A percentile compares a stretch with the other conserved stretches of the same genome.
phyloP scores from a whole-genome alignment of 2,329 filamentous ascomycete genomes.

The Hypocreales sp. region DNA sequence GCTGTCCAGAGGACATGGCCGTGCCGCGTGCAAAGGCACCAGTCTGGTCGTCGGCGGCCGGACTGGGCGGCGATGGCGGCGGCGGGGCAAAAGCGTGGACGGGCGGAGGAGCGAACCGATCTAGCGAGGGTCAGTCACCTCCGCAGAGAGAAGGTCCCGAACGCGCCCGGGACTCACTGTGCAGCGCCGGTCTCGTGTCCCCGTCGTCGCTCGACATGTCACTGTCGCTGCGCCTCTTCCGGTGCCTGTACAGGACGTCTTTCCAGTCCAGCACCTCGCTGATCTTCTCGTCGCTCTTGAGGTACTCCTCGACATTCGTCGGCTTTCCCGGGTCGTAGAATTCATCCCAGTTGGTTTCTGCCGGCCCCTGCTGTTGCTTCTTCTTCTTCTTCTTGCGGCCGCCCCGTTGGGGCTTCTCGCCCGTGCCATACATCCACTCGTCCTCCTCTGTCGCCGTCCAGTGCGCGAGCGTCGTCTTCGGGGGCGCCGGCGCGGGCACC shows the following conservation, averaged over 20 bases:
- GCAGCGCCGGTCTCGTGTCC: constrained; percentile 10
- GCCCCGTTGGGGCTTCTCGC: constrained; percentile 56
- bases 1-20: constrained; percentile 33
- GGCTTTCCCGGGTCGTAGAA: constrained; percentile 75
- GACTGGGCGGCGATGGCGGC: constrained; percentile 29
- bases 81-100: constrained; percentile 35
- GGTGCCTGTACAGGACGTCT: constrained; percentile 59
- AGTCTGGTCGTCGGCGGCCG: constrained; percentile 39
- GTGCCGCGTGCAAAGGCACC: constrained; percentile 51
- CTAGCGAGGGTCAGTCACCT: no score
- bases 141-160: no score
- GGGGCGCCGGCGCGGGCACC: constrained; percentile 13
- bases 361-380: constrained; percentile 39
- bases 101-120: constrained; percentile 1
- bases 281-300: constrained; percentile 70
- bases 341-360: constrained; percentile 75
- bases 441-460: constrained; percentile 70
- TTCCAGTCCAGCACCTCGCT: constrained; percentile 77
- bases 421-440: constrained; percentile 53
- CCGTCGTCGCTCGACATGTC: constrained; percentile 23
- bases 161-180: constrained; percentile 22
- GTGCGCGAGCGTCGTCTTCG: constrained; percentile 61
- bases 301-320: constrained; percentile 73
- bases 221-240: constrained; percentile 26
- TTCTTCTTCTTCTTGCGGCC: constrained; percentile 69